Evolutionary conservation across 2,329 filamentous ascomycete genomes (phyloP), one percentile per base, ranked within the genome.

Genomic region (Myotisia sp.): DNA sequence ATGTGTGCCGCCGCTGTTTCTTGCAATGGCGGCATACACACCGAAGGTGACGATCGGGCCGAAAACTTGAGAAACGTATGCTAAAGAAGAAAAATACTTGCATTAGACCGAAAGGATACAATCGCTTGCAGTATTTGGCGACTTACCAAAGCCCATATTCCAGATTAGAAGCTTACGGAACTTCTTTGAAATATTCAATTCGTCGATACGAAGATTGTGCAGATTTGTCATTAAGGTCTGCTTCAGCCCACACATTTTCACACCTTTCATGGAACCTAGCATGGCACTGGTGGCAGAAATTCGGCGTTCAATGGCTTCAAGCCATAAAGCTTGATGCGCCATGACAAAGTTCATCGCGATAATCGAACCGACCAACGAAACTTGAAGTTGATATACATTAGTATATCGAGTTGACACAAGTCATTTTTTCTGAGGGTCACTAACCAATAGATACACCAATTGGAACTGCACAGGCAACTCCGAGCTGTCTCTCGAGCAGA

Each of bases 171-270:
- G 48, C n/a, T 49, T 55, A 36, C 62, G 47, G 40, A 61, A 64
- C 22, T 44, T 47, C 31, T 54, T 56, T 3, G 60, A 63, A 19
- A 60, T 55, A 3, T 50, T 45, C 18, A 66, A 33, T 36, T 66
- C 63, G 12, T 54, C 48, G 9, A 55, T 39, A 5, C 62, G 53
- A 7, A 65, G 42, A 3, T 45, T 47, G 32, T 63, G 56, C 2
- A 65, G 48, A 7, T 49, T 51, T 5, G 47, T 50, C 37, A 55
- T 51, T 7, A 65, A 41, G 3, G 55, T 55, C 8, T 59, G 48
- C 21, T 56, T 60, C 6, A 70, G 44, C 0, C 66, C 67, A 0
- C 62, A 54, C 35, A 70, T 59, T 41, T 68, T 70, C 36, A 70
- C 55, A 12, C 59, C 61, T 42, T 67, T 69, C 52, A 71, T 68